phyloP scores from a whole-genome alignment of 164 flowering plant genomes.

The Vitis riparia region DNA sequence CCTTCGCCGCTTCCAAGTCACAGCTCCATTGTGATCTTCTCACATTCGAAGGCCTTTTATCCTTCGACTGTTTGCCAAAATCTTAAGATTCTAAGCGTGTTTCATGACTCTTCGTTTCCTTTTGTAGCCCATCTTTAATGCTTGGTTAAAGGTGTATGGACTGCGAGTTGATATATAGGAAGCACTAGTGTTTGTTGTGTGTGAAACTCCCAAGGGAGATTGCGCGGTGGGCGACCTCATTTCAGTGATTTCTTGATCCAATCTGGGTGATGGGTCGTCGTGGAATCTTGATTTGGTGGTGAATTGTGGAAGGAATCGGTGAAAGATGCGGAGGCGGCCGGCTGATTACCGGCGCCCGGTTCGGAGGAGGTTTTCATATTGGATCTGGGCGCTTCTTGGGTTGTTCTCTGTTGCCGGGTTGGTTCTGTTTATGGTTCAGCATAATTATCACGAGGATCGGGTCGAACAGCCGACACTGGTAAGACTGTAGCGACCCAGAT shows the following conservation, averaged over 20 bases:
- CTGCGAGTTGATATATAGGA: background rate
- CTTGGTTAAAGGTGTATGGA: background rate
- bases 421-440: constrained; percentile 71
- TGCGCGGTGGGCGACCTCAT: background rate
- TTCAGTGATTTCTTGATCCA: constrained; percentile 8
- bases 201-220: background rate
- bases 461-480: constrained; percentile 29
- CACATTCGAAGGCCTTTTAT: background rate
- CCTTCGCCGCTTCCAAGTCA: too few relatives aligned
- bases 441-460: constrained; percentile 56
- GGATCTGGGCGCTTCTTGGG: constrained; percentile 83
- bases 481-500: constrained; percentile 2
- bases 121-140: background rate
- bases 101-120: background rate
- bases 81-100: too few relatives aligned
- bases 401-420: constrained; percentile 58
- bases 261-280: constrained; percentile 26
- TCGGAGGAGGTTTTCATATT: constrained; percentile 62
- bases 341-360: constrained; percentile 89
- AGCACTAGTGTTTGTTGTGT: background rate
- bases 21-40: background rate
- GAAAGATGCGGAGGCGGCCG: constrained; percentile 79
- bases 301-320: constrained; percentile 32
- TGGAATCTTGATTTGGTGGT: constrained; percentile 33
- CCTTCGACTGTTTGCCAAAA: too few relatives aligned